These are phyloP conservation scores for Dryas drummondii DNA, from an alignment of 306 rosid species.

Conservation along the genomic window DNA sequence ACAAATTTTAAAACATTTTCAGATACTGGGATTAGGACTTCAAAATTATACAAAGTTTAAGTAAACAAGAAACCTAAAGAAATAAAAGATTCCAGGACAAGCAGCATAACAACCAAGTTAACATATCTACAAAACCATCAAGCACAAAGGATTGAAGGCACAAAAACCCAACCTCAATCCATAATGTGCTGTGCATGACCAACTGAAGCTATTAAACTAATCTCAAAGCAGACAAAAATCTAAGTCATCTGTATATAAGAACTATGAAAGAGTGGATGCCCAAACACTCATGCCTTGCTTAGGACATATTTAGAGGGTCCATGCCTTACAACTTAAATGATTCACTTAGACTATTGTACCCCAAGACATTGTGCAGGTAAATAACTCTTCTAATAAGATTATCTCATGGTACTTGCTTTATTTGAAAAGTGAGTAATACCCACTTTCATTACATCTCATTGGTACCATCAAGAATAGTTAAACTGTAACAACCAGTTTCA, in stretches of 20 bases:
- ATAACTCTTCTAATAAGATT: neutral
- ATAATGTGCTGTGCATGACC: neutral
- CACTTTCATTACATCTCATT: neutral
- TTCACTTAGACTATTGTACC: neutral
- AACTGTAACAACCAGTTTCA: no score
- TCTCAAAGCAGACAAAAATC: neutral
- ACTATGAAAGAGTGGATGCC: neutral
- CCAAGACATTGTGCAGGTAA: neutral
- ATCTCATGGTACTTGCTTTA: neutral
- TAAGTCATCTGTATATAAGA: neutral
- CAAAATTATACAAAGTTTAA: no score
- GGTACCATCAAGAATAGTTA: neutral
- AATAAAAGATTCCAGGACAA: neutral
- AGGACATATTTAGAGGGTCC: neutral
- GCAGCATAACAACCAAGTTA: neutral
- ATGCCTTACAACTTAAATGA: neutral
- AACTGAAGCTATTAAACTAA: neutral
- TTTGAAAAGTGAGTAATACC: neutral
- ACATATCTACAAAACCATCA: neutral
- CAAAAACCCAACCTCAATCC: neutral
- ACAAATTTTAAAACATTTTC: no score
- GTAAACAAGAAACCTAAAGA: no score
- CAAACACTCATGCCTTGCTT: neutral
- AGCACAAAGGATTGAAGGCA: neutral
- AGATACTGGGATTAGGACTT: no score